phyloP scores from a whole-genome alignment of 805 yeast species.

The Metschnikowia baotianmanensis region DNA sequence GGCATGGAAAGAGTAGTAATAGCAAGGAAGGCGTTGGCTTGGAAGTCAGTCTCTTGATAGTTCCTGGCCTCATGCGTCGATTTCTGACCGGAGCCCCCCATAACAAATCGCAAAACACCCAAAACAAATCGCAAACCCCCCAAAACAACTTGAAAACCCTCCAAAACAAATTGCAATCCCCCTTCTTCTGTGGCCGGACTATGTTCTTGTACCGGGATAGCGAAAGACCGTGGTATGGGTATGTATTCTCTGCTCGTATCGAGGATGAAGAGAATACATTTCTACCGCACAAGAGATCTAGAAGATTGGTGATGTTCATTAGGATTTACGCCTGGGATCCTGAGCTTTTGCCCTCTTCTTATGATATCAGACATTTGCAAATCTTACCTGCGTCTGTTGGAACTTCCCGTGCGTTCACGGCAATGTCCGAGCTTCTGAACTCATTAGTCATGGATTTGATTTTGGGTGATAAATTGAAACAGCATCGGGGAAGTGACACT shows the following conservation, averaged over 20 bases:
- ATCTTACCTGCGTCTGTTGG: conserved; percentile 1
- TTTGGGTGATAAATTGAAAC: neutral
- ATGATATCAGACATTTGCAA: neutral
- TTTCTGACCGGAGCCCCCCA: neutral
- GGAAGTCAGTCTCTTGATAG: neutral
- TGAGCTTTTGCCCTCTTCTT: neutral
- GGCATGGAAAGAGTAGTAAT: neutral
- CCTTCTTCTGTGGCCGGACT: conserved; percentile 1
- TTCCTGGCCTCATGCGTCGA: neutral
- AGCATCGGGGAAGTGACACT: no score
- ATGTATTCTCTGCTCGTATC: neutral
- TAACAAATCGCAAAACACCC: no score
- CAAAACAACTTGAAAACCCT: no score
- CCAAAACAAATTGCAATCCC: neutral
- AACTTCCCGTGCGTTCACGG: neutral
- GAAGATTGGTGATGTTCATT: neutral
- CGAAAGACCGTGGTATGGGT: neutral
- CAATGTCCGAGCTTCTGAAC: neutral
- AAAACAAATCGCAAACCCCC: no score
- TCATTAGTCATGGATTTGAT: neutral
- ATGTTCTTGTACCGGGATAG: neutral
- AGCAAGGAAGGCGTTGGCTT: neutral
- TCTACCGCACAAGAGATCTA: neutral
- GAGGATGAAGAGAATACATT: neutral
- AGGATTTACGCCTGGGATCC: neutral